phyloP scores from a whole-genome alignment of 139 green algal species.

The Pleodorina starrii region DNA sequence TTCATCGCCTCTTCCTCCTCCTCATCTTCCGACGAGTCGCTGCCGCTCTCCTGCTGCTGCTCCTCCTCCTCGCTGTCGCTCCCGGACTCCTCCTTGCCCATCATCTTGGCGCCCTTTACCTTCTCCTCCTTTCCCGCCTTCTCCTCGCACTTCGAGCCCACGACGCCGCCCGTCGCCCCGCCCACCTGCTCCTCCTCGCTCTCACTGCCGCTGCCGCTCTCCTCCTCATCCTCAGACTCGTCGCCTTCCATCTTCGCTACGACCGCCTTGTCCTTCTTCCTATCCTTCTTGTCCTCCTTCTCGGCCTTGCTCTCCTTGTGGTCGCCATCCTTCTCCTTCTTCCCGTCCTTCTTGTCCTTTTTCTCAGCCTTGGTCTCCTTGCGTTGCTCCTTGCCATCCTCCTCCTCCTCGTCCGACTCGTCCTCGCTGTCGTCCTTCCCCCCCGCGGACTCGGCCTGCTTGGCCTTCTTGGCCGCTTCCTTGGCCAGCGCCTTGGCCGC shows the following conservation, averaged over 20 bases:
- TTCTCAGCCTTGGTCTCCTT: neutral
- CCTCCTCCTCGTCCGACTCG: neutral
- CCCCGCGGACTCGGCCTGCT: too few relatives aligned
- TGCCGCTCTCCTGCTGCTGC: neutral
- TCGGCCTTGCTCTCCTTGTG: neutral
- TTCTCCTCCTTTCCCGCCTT: neutral
- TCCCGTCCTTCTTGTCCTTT: neutral
- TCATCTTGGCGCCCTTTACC: neutral
- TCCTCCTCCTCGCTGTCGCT: neutral
- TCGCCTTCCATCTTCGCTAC: neutral
- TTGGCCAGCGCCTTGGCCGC: neutral
- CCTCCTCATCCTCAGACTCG: neutral
- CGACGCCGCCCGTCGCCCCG: neutral
- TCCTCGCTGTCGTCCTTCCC: too few relatives aligned
- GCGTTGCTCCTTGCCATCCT: neutral
- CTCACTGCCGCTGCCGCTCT: neutral
- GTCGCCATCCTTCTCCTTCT: slow-evolving; percentile 1
- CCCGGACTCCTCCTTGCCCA: neutral
- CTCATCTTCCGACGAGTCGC: slow-evolving; percentile 1
- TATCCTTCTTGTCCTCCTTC: neutral
- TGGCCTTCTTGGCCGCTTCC: neutral
- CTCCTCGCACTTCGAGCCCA: neutral
- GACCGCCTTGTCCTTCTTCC: neutral
- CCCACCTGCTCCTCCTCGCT: neutral
- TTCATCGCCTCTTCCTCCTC: too few relatives aligned